Evolutionary conservation across 192 early-diverging fungal genomes (phyloP), one percentile per base, ranked within the genome.

Genomic region (Backusella circina): DNA sequence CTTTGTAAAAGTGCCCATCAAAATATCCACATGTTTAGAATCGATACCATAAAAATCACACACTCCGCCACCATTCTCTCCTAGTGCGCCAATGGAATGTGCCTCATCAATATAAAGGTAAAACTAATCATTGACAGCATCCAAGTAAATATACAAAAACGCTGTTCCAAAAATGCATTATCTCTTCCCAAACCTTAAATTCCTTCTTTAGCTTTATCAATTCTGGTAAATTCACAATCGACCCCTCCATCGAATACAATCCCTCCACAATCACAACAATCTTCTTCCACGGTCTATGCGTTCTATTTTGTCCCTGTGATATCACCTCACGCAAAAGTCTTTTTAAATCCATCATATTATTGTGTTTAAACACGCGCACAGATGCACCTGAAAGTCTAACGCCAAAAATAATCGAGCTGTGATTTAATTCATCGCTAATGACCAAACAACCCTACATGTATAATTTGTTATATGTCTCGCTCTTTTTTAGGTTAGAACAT

Each of bases 1-100:
- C 81, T 97, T 96, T 36, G 95, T 96, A 73, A 96, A 95, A 7
- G 95, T 96, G 35, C 95, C 95, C 95, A 97, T 96, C 37, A 93
- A 80, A 70, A 96, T 85, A 78, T 97, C 95, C n/a, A 96, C 90
- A 30, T 94, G 87, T 54, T 82, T 84, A 18, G 95, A 93, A 77
- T 95, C 93, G 3, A 96, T 84, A 70, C 90, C 90, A 81, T 89
- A 95, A 77, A 93, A 94, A 84, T 97, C 96, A 84, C 95, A 96
- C 61, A 96, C 87, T 36, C 95, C 95, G 33, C 96, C 91, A 18
- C 96, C 95, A 69, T 93, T 91, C 71, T 92, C 91, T 31, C 95
- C 95, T 67, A 97, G 81, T 23, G 94, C 95, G 37, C 95, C 94
- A 77, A 97, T 91, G 10, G 93, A 94, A 79, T 97, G 95, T 10